A percentile compares a stretch with the other conserved stretches of the same genome.
phyloP scores from a whole-genome alignment of 2,329 filamentous ascomycete genomes.

The Xylaria sp. region DNA sequence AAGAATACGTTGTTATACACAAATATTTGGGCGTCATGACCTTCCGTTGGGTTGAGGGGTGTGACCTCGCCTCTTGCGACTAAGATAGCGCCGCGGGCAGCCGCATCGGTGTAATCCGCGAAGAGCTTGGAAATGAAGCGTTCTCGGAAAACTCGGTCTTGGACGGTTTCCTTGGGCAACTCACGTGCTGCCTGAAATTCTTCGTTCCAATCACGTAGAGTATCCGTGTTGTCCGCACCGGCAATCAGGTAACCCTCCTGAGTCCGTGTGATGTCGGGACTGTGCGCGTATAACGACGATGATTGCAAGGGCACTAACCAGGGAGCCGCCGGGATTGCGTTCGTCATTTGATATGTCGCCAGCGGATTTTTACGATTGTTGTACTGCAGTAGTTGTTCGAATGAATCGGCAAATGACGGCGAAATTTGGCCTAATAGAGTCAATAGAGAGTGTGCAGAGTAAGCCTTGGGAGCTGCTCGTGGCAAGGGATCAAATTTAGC shows the following conservation, averaged over 20 bases:
- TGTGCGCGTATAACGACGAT: conserved; percentile 74
- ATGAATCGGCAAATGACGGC: conserved; percentile 81
- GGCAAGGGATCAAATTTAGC: conserved; percentile 94
- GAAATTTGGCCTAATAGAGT: conserved; percentile 82
- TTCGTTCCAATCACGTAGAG: conserved; percentile 97
- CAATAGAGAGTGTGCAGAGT: conserved; percentile 86
- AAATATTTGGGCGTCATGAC: conserved; percentile 93
- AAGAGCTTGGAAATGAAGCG: conserved; percentile 94
- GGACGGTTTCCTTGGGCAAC: conserved; percentile 90
- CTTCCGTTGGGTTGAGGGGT: conserved; percentile 93
- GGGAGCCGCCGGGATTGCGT: conserved; percentile 89
- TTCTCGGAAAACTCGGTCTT: conserved; percentile 96
- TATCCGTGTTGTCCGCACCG: conserved; percentile 93
- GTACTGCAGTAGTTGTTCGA: conserved; percentile 82
- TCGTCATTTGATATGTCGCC: conserved; percentile 94
- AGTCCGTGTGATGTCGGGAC: conserved; percentile 84
- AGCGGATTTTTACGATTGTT: conserved; percentile 89
- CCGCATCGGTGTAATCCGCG: conserved; percentile 96
- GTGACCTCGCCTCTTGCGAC: conserved; percentile 93
- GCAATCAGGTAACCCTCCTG: conserved; percentile 93
- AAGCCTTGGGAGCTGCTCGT: conserved; percentile 79
- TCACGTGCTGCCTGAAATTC: conserved; percentile 98
- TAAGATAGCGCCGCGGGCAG: conserved; percentile 88
- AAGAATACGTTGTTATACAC: conserved; percentile 99
- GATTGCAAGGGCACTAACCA: conserved; percentile 84